Evolutionary conservation across 208 protist species (phyloP), one percentile per base, ranked within the genome.

Genomic region (Trypanosoma conorhini): DNA sequence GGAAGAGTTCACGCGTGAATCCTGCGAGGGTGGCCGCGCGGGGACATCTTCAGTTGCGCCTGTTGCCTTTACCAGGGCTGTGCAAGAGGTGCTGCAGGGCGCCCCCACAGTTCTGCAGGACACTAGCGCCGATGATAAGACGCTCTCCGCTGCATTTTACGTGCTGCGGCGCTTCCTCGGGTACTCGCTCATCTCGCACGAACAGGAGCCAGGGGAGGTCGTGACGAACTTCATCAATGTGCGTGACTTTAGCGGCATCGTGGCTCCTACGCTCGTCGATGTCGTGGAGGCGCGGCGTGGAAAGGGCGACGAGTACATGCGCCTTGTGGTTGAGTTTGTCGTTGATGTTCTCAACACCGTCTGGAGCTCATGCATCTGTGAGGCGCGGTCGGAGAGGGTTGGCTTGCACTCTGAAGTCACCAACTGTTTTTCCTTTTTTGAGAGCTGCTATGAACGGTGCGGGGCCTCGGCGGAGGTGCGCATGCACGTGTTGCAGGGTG

Each of bases 101-200:
- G 73, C 87, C 31, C 64, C 86, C 55, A 76, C 78, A 10, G 61
- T 86, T 22, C 42, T 95, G 33, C 31, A 70, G 64, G 70, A 77
- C 17, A 68, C 61, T 44, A 67, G 63, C 21, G 68, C 76, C 21
- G 88, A 91, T 60, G 75, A 63, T n/a, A 40, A 75, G 13, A 81
- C 76, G 30, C 74, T 96, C 26, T 65, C 75, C 52, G 72, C 82
- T 26, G 82, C 74, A 4, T 70, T 93, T 33, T 78, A 86, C 55
- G 75, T 90, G 24, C 66, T 96, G 52, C 76, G 76, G 15, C 84
- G 91, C 30, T 72, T 68, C 0, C 79, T 96, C 21, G 77, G 82
- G 42, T 96, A 88, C 74, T 80, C 91, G 15, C 75, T 82, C 61
- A 88, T 96, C 62, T 77, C 77, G 19, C 86, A 92, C 75, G 68